Evolutionary conservation across 306 rosid genomes (phyloP).

Genomic region (Glycine latifolia): DNA sequence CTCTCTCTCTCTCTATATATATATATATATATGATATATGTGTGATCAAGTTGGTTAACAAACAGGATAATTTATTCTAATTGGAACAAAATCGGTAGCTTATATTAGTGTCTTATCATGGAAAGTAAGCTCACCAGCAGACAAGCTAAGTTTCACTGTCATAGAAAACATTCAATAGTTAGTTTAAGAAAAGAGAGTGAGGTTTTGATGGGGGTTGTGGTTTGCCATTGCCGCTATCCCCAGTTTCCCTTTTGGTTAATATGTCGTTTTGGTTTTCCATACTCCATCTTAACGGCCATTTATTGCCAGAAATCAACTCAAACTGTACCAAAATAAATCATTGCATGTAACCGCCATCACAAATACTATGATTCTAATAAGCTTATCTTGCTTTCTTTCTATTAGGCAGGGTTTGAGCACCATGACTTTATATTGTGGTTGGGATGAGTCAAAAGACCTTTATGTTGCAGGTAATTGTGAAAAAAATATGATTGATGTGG

Average conservation of each 20-base stretch:
- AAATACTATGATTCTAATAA: background rate
- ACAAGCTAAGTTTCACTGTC: constrained; percentile 59
- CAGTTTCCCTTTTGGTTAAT: constrained; percentile 48
- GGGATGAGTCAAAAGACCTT: too few relatives aligned
- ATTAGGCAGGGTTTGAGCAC: background rate
- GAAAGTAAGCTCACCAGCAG: constrained; percentile 55
- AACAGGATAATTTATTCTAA: constrained; percentile 8
- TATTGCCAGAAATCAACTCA: constrained; percentile 24
- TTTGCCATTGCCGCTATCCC: constrained; percentile 44
- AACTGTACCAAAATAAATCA: constrained; percentile 40
- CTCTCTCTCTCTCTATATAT: too few relatives aligned
- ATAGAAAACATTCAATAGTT: background rate
- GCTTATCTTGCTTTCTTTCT: constrained; percentile 9
- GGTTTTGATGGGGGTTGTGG: constrained; percentile 8
- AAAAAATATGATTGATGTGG: too few relatives aligned
- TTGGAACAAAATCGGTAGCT: constrained; percentile 5
- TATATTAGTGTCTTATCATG: background rate
- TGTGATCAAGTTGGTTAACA: background rate
- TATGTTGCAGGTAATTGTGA: too few relatives aligned
- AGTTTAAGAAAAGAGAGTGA: background rate
- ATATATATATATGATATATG: background rate
- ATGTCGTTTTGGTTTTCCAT: constrained; percentile 67
- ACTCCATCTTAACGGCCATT: constrained; percentile 49
- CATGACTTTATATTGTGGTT: too few relatives aligned
- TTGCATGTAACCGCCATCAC: constrained; percentile 53